Base-by-base conservation (phyloP, 2,329 filamentous ascomycete genomes). In the Niveomyces coronatus region DNA sequence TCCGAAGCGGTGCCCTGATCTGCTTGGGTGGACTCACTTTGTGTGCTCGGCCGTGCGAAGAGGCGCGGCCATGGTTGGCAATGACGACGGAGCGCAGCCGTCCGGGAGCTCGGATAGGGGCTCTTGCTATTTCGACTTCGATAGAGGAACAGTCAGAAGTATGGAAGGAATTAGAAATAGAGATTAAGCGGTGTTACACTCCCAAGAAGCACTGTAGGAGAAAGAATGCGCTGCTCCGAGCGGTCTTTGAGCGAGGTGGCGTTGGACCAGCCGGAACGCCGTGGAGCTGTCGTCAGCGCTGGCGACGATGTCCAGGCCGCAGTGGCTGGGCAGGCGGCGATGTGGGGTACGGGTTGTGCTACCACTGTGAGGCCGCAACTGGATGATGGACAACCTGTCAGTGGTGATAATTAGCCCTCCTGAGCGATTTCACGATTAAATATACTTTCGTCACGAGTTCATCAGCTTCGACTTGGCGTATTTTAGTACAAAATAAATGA, bases 211-310 rank as follows among this genome's bases (percentile, higher is more conserved):
- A 16, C 11, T 20, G 11, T 28, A 6, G n/a, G 20, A 7, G 15
- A 16, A 34, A 11, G 7, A 11, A 18, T 37, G 26, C 31, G 14
- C 16, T 14, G 17, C 27, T 17, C 10, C 13, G 15, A 4, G 34
- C 23, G 16, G 17, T 39, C 27, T 28, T 19, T 22, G 17, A 16
- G 16, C 31, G 14, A 14, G 16, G 39, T 35, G 39, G 39, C 32
- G 29, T 27, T 31, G 31, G 14, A 9, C n/a, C 23, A 36, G 39
- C 32, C 27, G 30, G 22, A 27, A 19, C 26, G 35, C 40, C 40
- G 37, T 38, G 9, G 31, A 43, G 43, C 43, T 41, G 40, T 45
- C 43, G 43, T 45, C 43, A 45, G 43, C 43, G 24, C 33, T 27
- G 27, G 30, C 24, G 39, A 32, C 39, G 31, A 32, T 22, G 32